Base-by-base conservation (phyloP, 2,329 filamentous ascomycete species). In the Xylariaceae sp. region DNA sequence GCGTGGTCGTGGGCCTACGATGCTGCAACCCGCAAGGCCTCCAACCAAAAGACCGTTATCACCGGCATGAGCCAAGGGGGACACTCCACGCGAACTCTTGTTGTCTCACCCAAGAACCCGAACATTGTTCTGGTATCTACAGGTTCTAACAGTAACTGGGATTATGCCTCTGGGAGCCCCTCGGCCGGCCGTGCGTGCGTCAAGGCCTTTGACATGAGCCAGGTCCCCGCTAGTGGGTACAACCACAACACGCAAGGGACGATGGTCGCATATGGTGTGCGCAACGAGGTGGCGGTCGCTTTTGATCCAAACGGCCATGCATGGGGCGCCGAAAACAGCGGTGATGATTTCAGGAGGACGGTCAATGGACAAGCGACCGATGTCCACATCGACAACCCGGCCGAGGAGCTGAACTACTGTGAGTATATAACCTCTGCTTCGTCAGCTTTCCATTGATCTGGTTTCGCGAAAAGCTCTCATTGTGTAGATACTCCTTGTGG, bases 401-500 rank as follows among this genome's bases (percentile, higher is more conserved):
- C 81, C 7, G 86, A 89, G 67, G 83, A 89, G 69, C 67, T 89
- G 65, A 88, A 88, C 70, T 88, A 82, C 71, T 81, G 67, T 69
- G 28, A 65, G 64, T 24, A 28, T 12, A n/a, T 28, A 31, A 3
- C 41, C 21, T 23, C 29, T 19, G 2, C 9, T 34, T 33, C 14
- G 3, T 21, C 31, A 19, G 14, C 7, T 21, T 19, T 19, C 4
- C 17, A 45, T 19, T n/a, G n/a, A n/a, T n/a, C n/a, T n/a, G n/a
- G 12, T 19, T 12, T 31, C n/a, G n/a, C n/a, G n/a, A n/a, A n/a
- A n/a, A 9, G 39, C 12, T 26, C 17, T 16, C 17, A 11, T 39
- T 39, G 17, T 14, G 33, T n/a, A 39, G 36, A 6, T 19, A 39
- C 23, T 9, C 6, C n/a, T 21, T 21, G 23, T 19, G 11, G 11